Conservation (phyloP, 352 stramenopile genomes). For the Phytophthora sp. region DNA sequence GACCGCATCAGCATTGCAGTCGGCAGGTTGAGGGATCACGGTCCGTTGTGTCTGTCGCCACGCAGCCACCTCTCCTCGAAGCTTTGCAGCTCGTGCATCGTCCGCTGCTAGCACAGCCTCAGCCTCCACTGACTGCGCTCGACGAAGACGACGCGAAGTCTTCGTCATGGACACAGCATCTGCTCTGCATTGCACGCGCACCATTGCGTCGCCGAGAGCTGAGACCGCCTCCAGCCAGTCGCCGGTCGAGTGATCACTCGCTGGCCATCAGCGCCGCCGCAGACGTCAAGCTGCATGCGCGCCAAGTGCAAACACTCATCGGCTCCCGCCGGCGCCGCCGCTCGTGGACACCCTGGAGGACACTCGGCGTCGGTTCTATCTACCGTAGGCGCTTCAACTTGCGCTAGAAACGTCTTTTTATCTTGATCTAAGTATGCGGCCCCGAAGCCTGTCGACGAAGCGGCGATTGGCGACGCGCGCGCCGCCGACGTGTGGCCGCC, state of each 20-base stretch:
- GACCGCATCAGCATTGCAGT: too few species aligned
- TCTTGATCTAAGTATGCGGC: slow-evolving; percentile 14
- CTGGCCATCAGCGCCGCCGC: neutral
- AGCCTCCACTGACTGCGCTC: too few species aligned
- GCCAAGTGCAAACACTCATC: slow-evolving; percentile 12
- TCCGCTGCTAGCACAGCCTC: too few species aligned
- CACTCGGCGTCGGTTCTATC: neutral
- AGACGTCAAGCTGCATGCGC: slow-evolving; percentile 18
- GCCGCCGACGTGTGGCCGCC: slow-evolving; percentile 12
- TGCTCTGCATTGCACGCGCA: too few species aligned
- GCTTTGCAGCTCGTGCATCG: slow-evolving; percentile 14
- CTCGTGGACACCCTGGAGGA: neutral
- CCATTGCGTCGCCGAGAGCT: too few species aligned
- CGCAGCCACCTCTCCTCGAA: neutral
- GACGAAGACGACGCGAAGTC: too few species aligned
- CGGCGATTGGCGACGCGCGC: slow-evolving; percentile 3
- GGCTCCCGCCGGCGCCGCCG: neutral
- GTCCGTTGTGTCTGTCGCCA: neutral
- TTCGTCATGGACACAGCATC: too few species aligned
- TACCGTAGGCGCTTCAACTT: slow-evolving; percentile 18
- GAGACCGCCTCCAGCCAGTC: too few species aligned
- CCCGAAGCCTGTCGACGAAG: neutral
- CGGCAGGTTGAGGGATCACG: too few species aligned
- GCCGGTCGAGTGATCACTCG: neutral
- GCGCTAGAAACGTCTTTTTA: slow-evolving; percentile 12